These are phyloP conservation scores for Cordyceps cateniannulata DNA, from an alignment of 2,329 filamentous ascomycete species.

Conservation along the genomic window DNA sequence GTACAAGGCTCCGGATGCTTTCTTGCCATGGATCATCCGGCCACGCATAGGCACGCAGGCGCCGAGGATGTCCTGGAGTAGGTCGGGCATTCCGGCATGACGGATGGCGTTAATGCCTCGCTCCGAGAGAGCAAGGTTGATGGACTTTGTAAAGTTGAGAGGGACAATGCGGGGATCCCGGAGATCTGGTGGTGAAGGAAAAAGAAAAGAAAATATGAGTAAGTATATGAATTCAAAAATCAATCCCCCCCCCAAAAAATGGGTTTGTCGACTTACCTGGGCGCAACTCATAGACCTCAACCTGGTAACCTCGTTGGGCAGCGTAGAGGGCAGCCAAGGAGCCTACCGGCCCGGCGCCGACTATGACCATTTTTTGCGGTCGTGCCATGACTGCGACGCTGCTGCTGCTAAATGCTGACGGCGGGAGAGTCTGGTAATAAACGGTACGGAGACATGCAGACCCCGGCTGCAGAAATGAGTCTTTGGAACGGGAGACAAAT, in stretches of 20 bases:
- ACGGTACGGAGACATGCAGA: not conserved
- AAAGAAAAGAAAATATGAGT: not conserved
- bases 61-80: slow-evolving; percentile 67
- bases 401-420: slow-evolving; percentile 13
- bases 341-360: slow-evolving; percentile 91
- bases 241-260: too few species aligned
- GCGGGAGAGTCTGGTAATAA: not conserved
- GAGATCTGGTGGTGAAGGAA: slow-evolving; percentile 58
- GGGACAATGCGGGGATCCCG: slow-evolving; percentile 75
- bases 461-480: not conserved
- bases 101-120: slow-evolving; percentile 85
- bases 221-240: not conserved
- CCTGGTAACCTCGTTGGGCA: slow-evolving; percentile 77
- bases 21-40: slow-evolving; percentile 85
- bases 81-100: slow-evolving; percentile 56
- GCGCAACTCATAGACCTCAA: slow-evolving; percentile 90
- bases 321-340: slow-evolving; percentile 90
- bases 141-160: slow-evolving; percentile 96
- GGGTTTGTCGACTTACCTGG: slow-evolving; percentile 55
- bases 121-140: slow-evolving; percentile 92
- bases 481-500: not conserved
- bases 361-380: slow-evolving; percentile 66
- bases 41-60: slow-evolving; percentile 89
- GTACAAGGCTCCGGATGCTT: slow-evolving; percentile 58
- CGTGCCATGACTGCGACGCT: slow-evolving; percentile 29